phyloP scores from a whole-genome alignment of 2,329 filamentous ascomycete genomes.

The Ascochyta pisi region DNA sequence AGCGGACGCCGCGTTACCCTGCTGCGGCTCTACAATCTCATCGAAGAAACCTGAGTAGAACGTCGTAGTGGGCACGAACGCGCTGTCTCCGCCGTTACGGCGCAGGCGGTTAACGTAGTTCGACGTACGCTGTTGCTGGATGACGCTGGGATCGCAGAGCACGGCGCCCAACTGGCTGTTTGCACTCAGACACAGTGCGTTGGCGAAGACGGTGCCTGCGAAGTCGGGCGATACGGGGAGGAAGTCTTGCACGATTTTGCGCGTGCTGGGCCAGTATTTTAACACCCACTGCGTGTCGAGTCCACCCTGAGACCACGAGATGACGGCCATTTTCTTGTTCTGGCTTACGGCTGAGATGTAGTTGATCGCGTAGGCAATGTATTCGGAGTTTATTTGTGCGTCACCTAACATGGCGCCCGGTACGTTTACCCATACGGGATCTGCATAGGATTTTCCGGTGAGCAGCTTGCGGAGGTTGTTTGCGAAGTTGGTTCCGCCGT shows the following conservation, averaged over 20 bases:
- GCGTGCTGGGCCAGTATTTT: slow-evolving; percentile 64
- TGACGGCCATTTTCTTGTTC: slow-evolving; percentile 38
- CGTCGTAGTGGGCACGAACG: slow-evolving; percentile 63
- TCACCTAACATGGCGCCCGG: slow-evolving; percentile 57
- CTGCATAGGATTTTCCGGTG: slow-evolving; percentile 28
- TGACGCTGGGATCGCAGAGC: slow-evolving; percentile 49
- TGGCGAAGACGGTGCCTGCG: slow-evolving; percentile 55
- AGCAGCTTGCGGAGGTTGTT: slow-evolving; percentile 61
- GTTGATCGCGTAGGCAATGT: slow-evolving; percentile 65
- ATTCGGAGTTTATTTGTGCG: slow-evolving; percentile 61
- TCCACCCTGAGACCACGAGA: slow-evolving; percentile 65
- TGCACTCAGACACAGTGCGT: slow-evolving; percentile 29
- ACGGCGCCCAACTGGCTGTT: slow-evolving; percentile 25
- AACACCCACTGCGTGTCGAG: slow-evolving; percentile 64
- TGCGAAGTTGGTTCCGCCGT: slow-evolving; percentile 55
- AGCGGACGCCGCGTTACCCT: slow-evolving; percentile 56
- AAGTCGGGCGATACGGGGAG: slow-evolving; percentile 63
- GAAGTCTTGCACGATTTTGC: slow-evolving; percentile 56
- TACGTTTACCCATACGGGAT: slow-evolving; percentile 63
- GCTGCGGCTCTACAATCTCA: slow-evolving; percentile 61
- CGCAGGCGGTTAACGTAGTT: slow-evolving; percentile 55
- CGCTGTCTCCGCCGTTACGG: slow-evolving; percentile 56
- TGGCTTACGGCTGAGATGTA: slow-evolving; percentile 56
- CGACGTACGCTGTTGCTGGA: slow-evolving; percentile 58
- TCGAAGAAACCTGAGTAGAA: slow-evolving; percentile 59